phyloP scores from a whole-genome alignment of 345 rosid species.

The Eucalyptus victrix region DNA sequence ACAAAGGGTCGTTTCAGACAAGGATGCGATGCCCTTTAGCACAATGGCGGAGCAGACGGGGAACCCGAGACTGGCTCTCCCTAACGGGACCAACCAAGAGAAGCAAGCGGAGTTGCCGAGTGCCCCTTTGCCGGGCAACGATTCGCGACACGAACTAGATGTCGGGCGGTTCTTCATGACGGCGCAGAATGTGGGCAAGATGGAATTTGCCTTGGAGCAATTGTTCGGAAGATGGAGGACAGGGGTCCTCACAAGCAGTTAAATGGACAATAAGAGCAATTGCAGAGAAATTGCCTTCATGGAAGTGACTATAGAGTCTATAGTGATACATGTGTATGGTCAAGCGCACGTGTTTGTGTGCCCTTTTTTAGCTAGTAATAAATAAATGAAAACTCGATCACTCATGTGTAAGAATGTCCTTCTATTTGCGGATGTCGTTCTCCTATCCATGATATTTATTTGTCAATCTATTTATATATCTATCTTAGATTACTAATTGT shows the following conservation, averaged over 20 bases:
- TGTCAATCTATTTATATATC: neutral
- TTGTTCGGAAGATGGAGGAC: neutral
- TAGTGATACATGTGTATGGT: neutral
- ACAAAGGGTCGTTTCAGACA: neutral
- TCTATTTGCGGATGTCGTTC: neutral
- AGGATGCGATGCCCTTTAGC: neutral
- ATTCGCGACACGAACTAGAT: neutral
- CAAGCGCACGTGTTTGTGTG: rapidly evolving
- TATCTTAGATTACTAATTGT: neutral
- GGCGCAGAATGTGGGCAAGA: neutral
- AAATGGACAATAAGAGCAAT: rapidly evolving
- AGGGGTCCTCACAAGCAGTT: neutral
- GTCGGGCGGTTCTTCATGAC: neutral
- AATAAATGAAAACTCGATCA: neutral
- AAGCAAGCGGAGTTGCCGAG: neutral
- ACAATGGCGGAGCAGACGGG: neutral
- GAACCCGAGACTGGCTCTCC: neutral
- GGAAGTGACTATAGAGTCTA: neutral
- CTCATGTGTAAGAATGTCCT: neutral
- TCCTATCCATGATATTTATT: neutral
- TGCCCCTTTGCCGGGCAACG: neutral
- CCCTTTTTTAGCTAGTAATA: neutral
- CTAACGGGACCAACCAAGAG: neutral
- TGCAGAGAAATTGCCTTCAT: neutral
- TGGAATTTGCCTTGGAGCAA: neutral